A percentile compares a stretch with the other conserved stretches of the same genome.
phyloP scores from a whole-genome alignment of 2,329 filamentous ascomycete genomes.

The Acrocalymma vagum region DNA sequence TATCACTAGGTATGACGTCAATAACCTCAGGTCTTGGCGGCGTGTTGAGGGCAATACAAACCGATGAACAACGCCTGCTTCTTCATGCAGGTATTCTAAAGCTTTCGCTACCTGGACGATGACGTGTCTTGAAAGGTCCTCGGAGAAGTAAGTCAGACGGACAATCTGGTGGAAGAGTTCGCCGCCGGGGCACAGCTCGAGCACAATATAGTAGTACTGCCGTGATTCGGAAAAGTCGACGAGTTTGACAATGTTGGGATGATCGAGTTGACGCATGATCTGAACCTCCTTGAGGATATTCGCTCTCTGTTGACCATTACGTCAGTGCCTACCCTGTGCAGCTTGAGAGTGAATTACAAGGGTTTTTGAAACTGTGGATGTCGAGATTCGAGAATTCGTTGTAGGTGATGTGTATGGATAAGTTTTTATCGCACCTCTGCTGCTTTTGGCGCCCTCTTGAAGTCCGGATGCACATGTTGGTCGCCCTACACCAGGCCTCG shows the following conservation, averaged over 20 bases:
- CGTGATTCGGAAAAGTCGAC: constrained; percentile 92
- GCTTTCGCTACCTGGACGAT: constrained; percentile 96
- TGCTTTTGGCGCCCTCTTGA: constrained; percentile 86
- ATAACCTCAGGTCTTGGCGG: constrained; percentile 18
- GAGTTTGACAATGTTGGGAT: constrained; percentile 94
- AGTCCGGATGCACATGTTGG: constrained; percentile 93
- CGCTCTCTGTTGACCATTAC: constrained; percentile 72
- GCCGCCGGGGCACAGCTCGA: constrained; percentile 93
- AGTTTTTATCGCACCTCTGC: constrained; percentile 94
- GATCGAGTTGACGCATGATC: constrained; percentile 96
- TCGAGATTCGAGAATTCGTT: constrained; percentile 38
- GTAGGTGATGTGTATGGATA: constrained; percentile 26
- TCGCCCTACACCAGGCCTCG: constrained; percentile 73
- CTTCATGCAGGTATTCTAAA: constrained; percentile 91
- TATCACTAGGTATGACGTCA: constrained; percentile 73
- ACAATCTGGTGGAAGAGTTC: constrained; percentile 99
- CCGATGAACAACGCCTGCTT: constrained; percentile 96
- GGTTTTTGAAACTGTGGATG: constrained; percentile 33
- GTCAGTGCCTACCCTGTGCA: constrained; percentile 51
- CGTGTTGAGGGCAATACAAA: constrained; percentile 56
- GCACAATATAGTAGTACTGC: constrained; percentile 97
- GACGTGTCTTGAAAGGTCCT: constrained; percentile 92
- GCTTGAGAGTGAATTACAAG: constrained; percentile 23
- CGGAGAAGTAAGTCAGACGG: constrained; percentile 96
- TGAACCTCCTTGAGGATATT: constrained; percentile 99